Base-by-base conservation (phyloP, 441 rosid genomes). In the Euphorbia corollata region DNA sequence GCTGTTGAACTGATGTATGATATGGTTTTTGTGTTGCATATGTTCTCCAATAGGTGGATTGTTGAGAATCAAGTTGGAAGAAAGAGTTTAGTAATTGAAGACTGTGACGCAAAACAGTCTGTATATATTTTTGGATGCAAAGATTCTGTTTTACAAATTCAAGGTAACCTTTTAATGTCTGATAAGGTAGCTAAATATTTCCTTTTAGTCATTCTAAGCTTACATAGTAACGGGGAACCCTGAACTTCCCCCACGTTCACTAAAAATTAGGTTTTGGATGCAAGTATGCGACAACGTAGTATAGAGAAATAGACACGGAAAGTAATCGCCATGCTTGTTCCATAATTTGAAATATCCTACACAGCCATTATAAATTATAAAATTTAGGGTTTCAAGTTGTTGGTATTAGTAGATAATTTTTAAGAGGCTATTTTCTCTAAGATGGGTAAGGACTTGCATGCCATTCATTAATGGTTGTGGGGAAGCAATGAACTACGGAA, bases 61-160 rank as follows among this genome's bases (percentile, higher is more conserved):
- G 90, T 94, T 73, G 99, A 94, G 80, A 89, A 94, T 80, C 99
- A 94, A 74, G 75, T 89, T 75, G 99, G 97, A 64, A 83, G 68
- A 72, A 89, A 94, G 81, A 80, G 83, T 76, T 81, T 94, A 82
- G 85, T 82, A 43, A 91, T 94, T 71, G 90, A 85, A 79, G 90
- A 94, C 22, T 91, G 99, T 83, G 94, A 94, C 82, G 65, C 98
- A 53, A 94, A 85, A 73, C 97, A 94, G 68, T 83, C 97, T 39
- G 99, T 94, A 2, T 94, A 94, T 67, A 74, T 87, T 70, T 94
- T 72, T 83, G 97, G 97, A 71, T 94, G 99, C 92, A 94, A 91
- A 79, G 96, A 94, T 77, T 91, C 99, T 47, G 87, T 91, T 84
- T 70, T 94, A 86, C 98, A 88, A 83, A 85, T 94, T 80, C 80